Evolutionary conservation across 2,329 filamentous ascomycete species (phyloP).

Genomic region (Paraphaeosphaeria minitans): DNA sequence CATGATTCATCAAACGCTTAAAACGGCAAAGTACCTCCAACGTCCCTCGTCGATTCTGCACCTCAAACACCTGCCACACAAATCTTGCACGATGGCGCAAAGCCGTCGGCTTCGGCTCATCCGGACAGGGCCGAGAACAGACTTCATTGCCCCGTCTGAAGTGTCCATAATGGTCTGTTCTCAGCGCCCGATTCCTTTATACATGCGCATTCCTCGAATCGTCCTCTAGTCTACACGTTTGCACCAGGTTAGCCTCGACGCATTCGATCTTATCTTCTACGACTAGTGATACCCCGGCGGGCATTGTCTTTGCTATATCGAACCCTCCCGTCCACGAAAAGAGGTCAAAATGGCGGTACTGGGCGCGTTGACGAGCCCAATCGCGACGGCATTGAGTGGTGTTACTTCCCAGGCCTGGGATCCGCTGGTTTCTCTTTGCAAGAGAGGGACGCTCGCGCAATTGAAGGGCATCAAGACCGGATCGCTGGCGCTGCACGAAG

Average conservation of each 20-base stretch:
- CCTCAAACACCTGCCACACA: constrained; percentile 37
- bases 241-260: not conserved
- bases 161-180: not conserved
- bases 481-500: constrained; percentile 52
- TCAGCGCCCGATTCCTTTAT: constrained; percentile 4
- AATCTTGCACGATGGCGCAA: constrained; percentile 21
- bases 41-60: constrained; percentile 32
- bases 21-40: constrained; percentile 38
- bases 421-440: constrained; percentile 54
- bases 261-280: not conserved
- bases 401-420: constrained; percentile 55
- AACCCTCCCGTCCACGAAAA: not conserved
- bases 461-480: constrained; percentile 54
- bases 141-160: constrained; percentile 3
- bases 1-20: constrained; percentile 39
- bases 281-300: not conserved
- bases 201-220: constrained; percentile 7
- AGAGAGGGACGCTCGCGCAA: constrained; percentile 52
- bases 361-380: constrained; percentile 44
- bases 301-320: not conserved
- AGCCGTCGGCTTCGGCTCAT: constrained; percentile 18
- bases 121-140: constrained; percentile 12
- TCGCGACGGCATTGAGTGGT: constrained; percentile 49
- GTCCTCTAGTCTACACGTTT: not conserved
- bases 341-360: constrained; percentile 41